Percentiles rank a stretch among this genome's conserved stretches.
These are phyloP conservation scores for Penicillium sp. DNA, from an alignment of 2,329 filamentous ascomycete genomes.

Conservation along the genomic window DNA sequence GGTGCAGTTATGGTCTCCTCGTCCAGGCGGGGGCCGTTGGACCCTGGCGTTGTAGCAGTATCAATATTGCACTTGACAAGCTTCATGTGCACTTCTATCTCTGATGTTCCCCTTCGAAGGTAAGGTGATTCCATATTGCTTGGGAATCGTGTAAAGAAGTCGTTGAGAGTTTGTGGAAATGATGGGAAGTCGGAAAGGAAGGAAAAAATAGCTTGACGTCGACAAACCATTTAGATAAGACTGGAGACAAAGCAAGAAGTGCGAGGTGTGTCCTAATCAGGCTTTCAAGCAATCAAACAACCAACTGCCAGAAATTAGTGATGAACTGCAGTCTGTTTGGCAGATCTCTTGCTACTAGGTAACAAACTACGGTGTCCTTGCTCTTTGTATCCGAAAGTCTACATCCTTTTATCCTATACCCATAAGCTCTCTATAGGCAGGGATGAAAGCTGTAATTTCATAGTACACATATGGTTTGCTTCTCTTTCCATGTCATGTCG, in stretches of 20 bases:
- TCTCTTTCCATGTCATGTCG: no score
- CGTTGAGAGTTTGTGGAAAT: neutral
- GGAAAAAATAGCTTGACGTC: neutral
- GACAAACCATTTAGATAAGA: neutral
- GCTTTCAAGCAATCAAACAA: neutral
- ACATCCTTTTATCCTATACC: no score
- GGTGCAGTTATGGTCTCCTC: slow-evolving; percentile 3
- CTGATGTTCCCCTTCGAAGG: neutral
- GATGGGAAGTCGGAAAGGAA: neutral
- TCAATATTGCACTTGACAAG: neutral
- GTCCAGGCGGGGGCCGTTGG: neutral
- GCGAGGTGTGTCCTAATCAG: neutral
- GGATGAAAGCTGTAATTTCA: no score
- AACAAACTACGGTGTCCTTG: no score
- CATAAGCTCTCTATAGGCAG: no score
- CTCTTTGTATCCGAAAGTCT: no score
- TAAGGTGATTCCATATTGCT: neutral
- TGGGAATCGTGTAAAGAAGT: neutral
- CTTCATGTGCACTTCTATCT: neutral
- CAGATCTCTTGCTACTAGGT: no score
- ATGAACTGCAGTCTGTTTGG: no score
- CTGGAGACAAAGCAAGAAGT: neutral
- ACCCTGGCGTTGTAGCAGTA: no score
- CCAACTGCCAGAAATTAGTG: no score
- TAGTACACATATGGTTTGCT: no score